These are phyloP conservation scores for Pseudocercospora fijiensis DNA, from an alignment of 2,329 filamentous ascomycete species.

Conservation along the genomic window DNA sequence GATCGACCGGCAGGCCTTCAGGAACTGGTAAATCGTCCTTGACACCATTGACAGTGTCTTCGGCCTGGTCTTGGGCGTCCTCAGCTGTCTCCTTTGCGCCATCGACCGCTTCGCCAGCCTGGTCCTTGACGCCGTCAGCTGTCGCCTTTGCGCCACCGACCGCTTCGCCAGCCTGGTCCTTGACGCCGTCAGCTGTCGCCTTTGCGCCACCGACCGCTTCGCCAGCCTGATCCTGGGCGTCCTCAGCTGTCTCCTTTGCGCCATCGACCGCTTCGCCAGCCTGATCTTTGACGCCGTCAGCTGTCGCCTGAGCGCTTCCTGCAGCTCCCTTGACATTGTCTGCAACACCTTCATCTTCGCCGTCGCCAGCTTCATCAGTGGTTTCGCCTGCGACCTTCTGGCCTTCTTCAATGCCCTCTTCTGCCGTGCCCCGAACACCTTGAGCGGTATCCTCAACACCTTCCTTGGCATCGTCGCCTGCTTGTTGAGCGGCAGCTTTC, in stretches of 20 bases:
- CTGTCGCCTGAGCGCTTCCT: conserved; percentile 26
- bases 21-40: conserved; percentile 39
- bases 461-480: conserved; percentile 37
- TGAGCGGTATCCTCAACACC: conserved; percentile 39
- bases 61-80: conserved; percentile 34
- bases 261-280: conserved; percentile 28
- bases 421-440: conserved; percentile 34
- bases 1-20: conserved; percentile 44
- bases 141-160: conserved; percentile 29
- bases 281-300: conserved; percentile 31
- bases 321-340: conserved; percentile 20
- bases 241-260: conserved; percentile 24
- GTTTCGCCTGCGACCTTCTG: conserved; percentile 37
- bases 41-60: conserved; percentile 37
- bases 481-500: conserved; percentile 28
- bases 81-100: conserved; percentile 30
- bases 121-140: conserved; percentile 33
- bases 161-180: conserved; percentile 28
- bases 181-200: conserved; percentile 23
- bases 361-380: conserved; percentile 35
- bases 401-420: conserved; percentile 35
- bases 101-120: conserved; percentile 28
- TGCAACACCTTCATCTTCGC: conserved; percentile 20
- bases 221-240: conserved; percentile 29
- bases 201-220: conserved; percentile 29